Conservation (phyloP, 768 basidiomycete species). For the Calocera viscosa region DNA sequence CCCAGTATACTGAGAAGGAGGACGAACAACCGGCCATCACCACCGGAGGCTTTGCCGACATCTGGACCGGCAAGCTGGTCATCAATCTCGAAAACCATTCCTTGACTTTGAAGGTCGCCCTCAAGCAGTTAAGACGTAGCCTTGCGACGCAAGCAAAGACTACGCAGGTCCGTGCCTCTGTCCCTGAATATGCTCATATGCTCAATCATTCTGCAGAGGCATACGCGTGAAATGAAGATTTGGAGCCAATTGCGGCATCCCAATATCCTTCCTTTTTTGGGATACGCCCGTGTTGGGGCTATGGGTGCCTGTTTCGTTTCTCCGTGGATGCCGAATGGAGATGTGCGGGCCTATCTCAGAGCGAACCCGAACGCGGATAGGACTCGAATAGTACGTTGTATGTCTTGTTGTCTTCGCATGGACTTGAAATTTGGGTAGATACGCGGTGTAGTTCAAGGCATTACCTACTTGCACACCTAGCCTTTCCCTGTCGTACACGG, state of each 20-base stretch:
- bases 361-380: neutral
- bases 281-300: neutral
- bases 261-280: neutral
- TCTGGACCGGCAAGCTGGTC: neutral
- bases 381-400: neutral
- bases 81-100: neutral
- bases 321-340: neutral
- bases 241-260: neutral
- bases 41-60: neutral
- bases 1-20: neutral
- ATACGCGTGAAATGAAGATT: neutral
- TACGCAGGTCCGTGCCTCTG: neutral
- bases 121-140: neutral
- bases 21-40: neutral
- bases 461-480: neutral
- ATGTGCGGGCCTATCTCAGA: neutral
- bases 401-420: neutral
- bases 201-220: neutral
- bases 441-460: neutral
- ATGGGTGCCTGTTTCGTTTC: neutral
- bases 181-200: neutral
- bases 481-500: neutral
- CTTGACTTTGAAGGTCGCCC: neutral
- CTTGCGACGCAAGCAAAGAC: neutral
- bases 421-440: neutral